Evolutionary conservation across 371 early-diverging fungal genomes (phyloP), one percentile per base, ranked within the genome.

Genomic region (Syncephalis fuscata): DNA sequence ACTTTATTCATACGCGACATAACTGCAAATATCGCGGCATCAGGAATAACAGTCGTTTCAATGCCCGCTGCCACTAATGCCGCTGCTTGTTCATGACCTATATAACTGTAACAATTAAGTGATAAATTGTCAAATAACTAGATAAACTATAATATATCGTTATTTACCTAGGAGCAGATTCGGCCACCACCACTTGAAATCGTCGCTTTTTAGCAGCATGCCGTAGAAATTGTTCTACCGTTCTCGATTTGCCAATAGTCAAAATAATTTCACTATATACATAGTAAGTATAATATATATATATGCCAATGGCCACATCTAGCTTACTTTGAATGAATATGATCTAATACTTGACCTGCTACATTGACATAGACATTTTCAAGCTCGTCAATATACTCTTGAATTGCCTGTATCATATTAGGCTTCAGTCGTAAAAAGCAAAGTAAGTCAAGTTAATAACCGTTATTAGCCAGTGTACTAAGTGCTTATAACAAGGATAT

Each of bases 1-100:
- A 96, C 93, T 65, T 93, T 96, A 74, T 93, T 91, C 17, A 94
- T 92, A 44, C 93, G 78, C 43, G 94, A 83, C 94, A 96, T 94
- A 48, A 92, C 80, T 2, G 94, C 94, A 75, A 89, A 92, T 14
- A 91, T 79, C 1, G 94, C 92, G 5, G 91, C 76, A 55, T 94
- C 95, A 3, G 89, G 74, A 39, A 96, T 82, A 15, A 94, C 74
- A 0, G 89, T 91, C 0, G 90, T 85, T 48, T 91, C 92, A 50
- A 96, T 89, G 2, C 90, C 89, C 7, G 81, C 74, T 16, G 67
- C 58, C 2, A 85, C 70, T 41, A 96, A 70, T 3, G 74, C 64
- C 38, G 63, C 60, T 8, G 92, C 92, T 80, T 87, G 79, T 46
- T 79, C 69, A 50, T 89, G 93, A 3, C 93, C 97, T 37, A 71